Base-by-base conservation (phyloP, 202 grass and related monocot species). In the Setaria italica region DNA sequence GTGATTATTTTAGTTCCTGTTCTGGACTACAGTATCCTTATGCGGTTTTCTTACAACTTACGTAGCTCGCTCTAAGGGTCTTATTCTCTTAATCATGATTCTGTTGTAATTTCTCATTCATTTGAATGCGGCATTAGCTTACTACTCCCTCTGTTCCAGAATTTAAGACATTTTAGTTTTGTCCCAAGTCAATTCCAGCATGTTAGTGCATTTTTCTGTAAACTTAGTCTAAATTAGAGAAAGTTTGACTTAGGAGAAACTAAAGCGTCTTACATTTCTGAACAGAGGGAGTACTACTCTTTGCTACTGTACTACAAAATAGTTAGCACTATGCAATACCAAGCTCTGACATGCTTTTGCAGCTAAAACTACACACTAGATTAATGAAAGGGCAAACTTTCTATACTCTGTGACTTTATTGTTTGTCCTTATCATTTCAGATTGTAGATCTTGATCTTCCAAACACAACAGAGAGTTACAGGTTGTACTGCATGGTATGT, bases 391-490 rank as follows among this genome's bases (percentile, higher is more conserved):
- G 64, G 48, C 54, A 43, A 11, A 25, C 41, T 29, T 16, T 85
- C 16, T 74, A 46, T 74, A 11, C 83, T 53, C 16, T 70, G 42
- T 87, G 43, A 77, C 33, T 80, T 41, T 37, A 70, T 88, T 50
- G 32, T 56, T 32, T 84, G 15, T 72, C 39, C 50, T 56, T 75
- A 42, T 63, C 15, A 86, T 82, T 85, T 82, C 94, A 99, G 97
- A 94, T 89, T 65, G 80, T 97, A 82, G 92, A 94, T 82, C 78
- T 97, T 83, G 90, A 97, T 84, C 78, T 93, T 86, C 94, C 94
- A 77, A 94, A 99, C 84, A 99, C 90, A 43, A 90, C 92, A 2
- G 97, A 99, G 85, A 91, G 88, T 88, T 99, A 99, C 83, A 91
- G 83, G 87, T 84, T 99, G 81, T 99, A 94, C 83, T 89, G 87